Percentiles rank a stretch among this genome's conserved stretches.
phyloP scores from a whole-genome alignment of 306 rosid species.

The Glycine soja region DNA sequence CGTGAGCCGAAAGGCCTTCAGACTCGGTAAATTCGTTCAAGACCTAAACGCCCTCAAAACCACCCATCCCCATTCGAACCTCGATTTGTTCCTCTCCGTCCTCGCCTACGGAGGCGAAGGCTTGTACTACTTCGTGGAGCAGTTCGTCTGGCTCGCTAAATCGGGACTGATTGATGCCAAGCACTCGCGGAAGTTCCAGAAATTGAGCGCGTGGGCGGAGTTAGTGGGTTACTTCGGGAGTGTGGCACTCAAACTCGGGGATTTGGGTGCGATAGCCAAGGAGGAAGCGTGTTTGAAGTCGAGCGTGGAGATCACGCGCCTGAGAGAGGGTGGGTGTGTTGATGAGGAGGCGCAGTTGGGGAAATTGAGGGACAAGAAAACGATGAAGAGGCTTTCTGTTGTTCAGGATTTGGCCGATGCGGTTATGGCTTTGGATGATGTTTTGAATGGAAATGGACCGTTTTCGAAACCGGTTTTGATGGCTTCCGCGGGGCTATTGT shows the following conservation, averaged over 20 bases:
- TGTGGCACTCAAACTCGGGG: conserved; percentile 63
- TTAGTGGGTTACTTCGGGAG: conserved; percentile 47
- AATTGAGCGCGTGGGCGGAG: conserved; percentile 48
- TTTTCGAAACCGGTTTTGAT: conserved; percentile 65
- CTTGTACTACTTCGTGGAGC: conserved; percentile 78
- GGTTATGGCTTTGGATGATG: conserved; percentile 79
- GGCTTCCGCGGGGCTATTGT: conserved; percentile 74
- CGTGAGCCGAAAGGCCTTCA: conserved; percentile 85
- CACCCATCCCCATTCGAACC: conserved; percentile 52
- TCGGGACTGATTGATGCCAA: conserved; percentile 59
- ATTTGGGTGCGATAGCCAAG: conserved; percentile 54
- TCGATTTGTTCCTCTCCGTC: conserved; percentile 44
- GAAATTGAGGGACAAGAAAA: conserved; percentile 66
- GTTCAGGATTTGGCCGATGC: conserved; percentile 92
- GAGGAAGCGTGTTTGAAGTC: conserved; percentile 67
- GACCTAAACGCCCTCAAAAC: conserved; percentile 74
- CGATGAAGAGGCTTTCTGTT: conserved; percentile 75
- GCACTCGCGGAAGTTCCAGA: neutral
- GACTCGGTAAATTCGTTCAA: conserved; percentile 89
- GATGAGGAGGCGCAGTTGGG: conserved; percentile 57
- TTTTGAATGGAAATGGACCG: conserved; percentile 67
- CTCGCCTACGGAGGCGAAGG: conserved; percentile 90
- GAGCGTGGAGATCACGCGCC: conserved; percentile 50
- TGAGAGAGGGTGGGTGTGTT: conserved; percentile 38
- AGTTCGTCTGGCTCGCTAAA: conserved; percentile 84